These are phyloP conservation scores for Neurospora sp. DNA, from an alignment of 2,329 filamentous ascomycete genomes.

Conservation along the genomic window DNA sequence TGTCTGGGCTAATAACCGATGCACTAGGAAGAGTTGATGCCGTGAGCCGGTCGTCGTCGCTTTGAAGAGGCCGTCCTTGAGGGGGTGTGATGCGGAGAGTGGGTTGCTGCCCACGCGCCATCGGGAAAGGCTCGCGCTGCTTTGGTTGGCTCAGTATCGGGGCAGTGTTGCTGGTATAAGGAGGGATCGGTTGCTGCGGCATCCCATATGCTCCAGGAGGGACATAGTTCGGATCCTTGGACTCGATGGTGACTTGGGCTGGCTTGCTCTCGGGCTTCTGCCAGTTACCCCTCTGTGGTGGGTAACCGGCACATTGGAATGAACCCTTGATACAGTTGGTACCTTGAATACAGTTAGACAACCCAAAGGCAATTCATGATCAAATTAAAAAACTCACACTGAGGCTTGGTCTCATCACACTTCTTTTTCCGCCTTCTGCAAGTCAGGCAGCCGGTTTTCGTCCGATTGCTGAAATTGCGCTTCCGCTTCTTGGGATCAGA, in stretches of 20 bases:
- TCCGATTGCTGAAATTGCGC: constrained; percentile 84
- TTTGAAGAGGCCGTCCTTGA: constrained; percentile 43
- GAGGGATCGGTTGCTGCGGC: constrained; percentile 25
- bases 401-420: constrained; percentile 87
- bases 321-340: constrained; percentile 85
- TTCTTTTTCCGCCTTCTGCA: constrained; percentile 94
- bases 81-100: constrained; percentile 53
- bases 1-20: constrained; percentile 49
- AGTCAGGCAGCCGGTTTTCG: constrained; percentile 91
- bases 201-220: constrained; percentile 53
- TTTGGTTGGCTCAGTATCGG: constrained; percentile 24
- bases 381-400: constrained; percentile 58
- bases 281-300: constrained; percentile 67
- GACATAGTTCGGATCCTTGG: constrained; percentile 62
- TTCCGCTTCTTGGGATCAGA: constrained; percentile 60
- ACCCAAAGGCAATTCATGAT: not conserved
- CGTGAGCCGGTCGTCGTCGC: constrained; percentile 50
- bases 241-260: constrained; percentile 65
- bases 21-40: constrained; percentile 49
- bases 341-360: constrained; percentile 36
- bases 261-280: constrained; percentile 65
- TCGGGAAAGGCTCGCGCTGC: constrained; percentile 47
- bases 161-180: constrained; percentile 17
- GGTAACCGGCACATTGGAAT: constrained; percentile 87
- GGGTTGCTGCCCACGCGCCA: constrained; percentile 47